Percentiles rank a stretch among this genome's conserved stretches.
phyloP scores from a whole-genome alignment of 1,284 basidiomycete species.

The Sporisorium iseilematis-ciliati region DNA sequence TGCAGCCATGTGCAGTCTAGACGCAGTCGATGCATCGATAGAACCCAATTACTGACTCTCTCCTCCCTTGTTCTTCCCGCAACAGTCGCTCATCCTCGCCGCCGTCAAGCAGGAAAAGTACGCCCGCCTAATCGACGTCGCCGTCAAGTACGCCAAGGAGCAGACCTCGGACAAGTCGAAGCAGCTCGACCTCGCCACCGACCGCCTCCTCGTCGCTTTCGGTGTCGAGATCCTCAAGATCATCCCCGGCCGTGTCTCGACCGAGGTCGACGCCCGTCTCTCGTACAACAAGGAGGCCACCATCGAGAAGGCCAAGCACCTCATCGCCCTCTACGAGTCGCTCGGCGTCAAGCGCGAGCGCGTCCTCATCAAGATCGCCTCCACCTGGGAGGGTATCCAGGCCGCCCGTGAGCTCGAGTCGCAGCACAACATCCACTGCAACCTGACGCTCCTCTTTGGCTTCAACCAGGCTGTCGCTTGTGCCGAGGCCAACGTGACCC shows the following conservation, averaged over 20 bases:
- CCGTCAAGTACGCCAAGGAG: constrained; percentile 83
- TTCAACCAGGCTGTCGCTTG: constrained; percentile 98
- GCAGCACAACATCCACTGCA: constrained; percentile 92
- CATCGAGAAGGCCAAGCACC: constrained; percentile 84
- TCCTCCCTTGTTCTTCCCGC: background rate
- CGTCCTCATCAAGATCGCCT: constrained; percentile 95
- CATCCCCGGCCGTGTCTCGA: constrained; percentile 98
- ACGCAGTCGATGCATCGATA: background rate
- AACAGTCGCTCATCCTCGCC: constrained; percentile 79
- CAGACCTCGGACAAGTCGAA: constrained; percentile 73
- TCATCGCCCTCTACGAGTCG: constrained; percentile 93
- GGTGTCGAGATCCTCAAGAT: constrained; percentile 94
- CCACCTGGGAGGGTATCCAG: constrained; percentile 99
- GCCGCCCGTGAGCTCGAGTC: constrained; percentile 93
- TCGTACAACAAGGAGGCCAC: constrained; percentile 95
- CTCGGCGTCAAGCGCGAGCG: constrained; percentile 92
- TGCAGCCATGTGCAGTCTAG: no score
- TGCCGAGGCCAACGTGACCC: constrained; percentile 95
- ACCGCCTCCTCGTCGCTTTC: constrained; percentile 95
- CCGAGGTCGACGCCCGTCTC: constrained; percentile 96
- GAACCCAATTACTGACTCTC: constrained; percentile 11
- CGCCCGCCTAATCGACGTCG: constrained; percentile 83
- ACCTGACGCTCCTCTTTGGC: constrained; percentile 97
- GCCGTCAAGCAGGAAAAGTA: constrained; percentile 92
- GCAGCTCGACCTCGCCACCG: constrained; percentile 77